Conservation (phyloP, 2,329 filamentous ascomycete genomes). For the Huntiella abstrusa region DNA sequence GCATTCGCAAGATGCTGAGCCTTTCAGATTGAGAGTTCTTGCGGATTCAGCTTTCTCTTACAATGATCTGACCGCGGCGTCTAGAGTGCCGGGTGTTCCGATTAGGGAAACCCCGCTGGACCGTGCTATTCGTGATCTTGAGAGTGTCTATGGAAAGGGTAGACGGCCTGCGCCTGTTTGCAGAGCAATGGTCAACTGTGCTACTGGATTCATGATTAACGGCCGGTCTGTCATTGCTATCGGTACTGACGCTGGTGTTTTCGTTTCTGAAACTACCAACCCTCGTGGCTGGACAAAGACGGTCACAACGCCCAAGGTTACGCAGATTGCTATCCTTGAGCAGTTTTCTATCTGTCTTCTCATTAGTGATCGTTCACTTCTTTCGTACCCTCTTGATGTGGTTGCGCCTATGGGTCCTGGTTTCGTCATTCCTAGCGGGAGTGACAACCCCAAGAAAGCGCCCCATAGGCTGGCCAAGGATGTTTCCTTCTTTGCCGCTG, state of each 20-base stretch:
- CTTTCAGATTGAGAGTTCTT: conserved; percentile 78
- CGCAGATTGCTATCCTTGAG: conserved; percentile 85
- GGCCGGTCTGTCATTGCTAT: conserved; percentile 81
- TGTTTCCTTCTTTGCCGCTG: conserved; percentile 90
- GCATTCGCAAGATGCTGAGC: conserved; percentile 83
- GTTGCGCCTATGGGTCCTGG: conserved; percentile 42
- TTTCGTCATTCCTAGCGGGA: conserved; percentile 35
- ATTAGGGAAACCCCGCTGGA: conserved; percentile 86
- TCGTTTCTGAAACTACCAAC: conserved; percentile 70
- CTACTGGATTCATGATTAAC: conserved; percentile 70
- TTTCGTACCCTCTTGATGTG: conserved; percentile 84
- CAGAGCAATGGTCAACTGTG: conserved; percentile 75
- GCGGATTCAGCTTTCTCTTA: conserved; percentile 84
- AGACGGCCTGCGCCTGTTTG: conserved; percentile 62
- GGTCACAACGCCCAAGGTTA: conserved; percentile 58
- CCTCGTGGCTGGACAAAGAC: conserved; percentile 79
- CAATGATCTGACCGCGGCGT: conserved; percentile 39
- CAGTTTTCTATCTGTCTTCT: conserved; percentile 88
- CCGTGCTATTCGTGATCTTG: conserved; percentile 74
- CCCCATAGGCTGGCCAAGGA: conserved; percentile 85
- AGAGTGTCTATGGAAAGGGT: conserved; percentile 52
- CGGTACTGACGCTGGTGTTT: conserved; percentile 89
- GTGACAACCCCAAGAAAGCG: conserved; percentile 63
- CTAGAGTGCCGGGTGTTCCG: conserved; percentile 46
- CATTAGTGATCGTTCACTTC: conserved; percentile 75